Conservation (phyloP, 2,329 filamentous ascomycete genomes). For the Teratosphaeria zuluensis region DNA sequence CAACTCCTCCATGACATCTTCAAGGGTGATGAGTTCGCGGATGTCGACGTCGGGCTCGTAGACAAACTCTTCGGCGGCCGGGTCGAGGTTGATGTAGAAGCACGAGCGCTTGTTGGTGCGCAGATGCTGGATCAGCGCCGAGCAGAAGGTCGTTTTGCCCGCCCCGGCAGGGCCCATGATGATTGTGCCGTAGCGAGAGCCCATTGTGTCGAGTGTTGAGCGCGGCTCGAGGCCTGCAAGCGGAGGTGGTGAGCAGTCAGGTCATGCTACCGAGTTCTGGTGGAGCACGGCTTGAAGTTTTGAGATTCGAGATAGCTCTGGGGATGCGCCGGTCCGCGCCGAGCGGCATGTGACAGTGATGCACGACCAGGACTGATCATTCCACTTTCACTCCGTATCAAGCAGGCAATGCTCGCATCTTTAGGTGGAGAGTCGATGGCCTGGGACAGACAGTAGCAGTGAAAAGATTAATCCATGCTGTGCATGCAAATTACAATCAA, state of each 20-base stretch:
- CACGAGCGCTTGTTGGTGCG: constrained; percentile 83
- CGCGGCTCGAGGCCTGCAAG: neutral
- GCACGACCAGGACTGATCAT: too few relatives aligned
- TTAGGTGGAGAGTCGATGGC: neutral
- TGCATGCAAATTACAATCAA: neutral
- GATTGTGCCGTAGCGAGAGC: constrained; percentile 74
- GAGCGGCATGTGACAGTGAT: neutral
- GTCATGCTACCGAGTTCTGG: neutral
- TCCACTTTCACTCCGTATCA: too few relatives aligned
- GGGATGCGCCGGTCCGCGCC: neutral
- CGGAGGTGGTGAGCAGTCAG: neutral
- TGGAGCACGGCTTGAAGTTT: neutral
- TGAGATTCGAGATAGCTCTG: neutral
- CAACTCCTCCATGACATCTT: constrained; percentile 95
- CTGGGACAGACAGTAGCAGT: neutral
- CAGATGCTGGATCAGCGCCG: constrained; percentile 84
- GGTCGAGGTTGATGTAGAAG: constrained; percentile 98
- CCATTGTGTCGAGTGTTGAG: constrained; percentile 10
- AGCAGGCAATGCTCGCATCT: neutral
- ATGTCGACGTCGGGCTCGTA: constrained; percentile 92
- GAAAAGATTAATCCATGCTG: neutral
- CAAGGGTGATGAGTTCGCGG: constrained; percentile 83
- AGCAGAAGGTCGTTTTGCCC: constrained; percentile 95
- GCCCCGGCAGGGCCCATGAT: constrained; percentile 97
- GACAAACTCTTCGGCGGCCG: constrained; percentile 84